Base-by-base conservation (phyloP, 768 basidiomycete species). In the Candolleomyces eurysporus region DNA sequence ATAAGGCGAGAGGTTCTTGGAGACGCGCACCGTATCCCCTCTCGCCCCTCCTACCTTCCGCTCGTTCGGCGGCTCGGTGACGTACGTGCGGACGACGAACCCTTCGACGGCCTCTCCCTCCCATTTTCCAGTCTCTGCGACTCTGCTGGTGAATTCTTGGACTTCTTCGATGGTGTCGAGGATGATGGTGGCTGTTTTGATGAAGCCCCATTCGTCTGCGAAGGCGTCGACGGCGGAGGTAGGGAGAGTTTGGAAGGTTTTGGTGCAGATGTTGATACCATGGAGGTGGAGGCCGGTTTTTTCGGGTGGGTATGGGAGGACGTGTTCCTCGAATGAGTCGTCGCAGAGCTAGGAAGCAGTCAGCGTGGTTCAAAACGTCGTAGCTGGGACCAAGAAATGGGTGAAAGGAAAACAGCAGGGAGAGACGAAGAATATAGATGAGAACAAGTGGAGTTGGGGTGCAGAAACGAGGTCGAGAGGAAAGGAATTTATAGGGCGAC, bases 301-400 rank as follows among this genome's bases (percentile, higher is more conserved):
- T 19, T 96, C 88, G 4, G 85, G 80, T 0, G 92, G 77, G 69
- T 94, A 96, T 0, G 85, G 78, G 0, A 99, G 82, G 58, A 98
- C 96, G 68, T 99, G 97, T 70, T 98, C 96, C 68, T 99, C 96
- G 72, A 98, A 98, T 0, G 83, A 84, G 73, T 99, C 97, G 68
- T 99, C 97, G 71, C 97, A 99, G 6, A 99, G 87, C 96, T 98
- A 66, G 0, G n/a, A 43, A 10, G 36, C 22, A n/a, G 48, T 10
- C 36, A 46, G 48, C 1, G 40, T 2, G 45, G 60, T 6, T 40
- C 16, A 40, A n/a, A 19, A 9, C 32, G 16, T 13, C 6, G 32
- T 17, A 31, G 36, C 17, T 40, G 53, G 0, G 8, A 45, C n/a
- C 26, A 11, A 50, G 7, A 0, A 7, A 22, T 26, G 26, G 26